phyloP scores from a whole-genome alignment of 2,329 filamentous ascomycete genomes.

The Sporothrix schenckii region DNA sequence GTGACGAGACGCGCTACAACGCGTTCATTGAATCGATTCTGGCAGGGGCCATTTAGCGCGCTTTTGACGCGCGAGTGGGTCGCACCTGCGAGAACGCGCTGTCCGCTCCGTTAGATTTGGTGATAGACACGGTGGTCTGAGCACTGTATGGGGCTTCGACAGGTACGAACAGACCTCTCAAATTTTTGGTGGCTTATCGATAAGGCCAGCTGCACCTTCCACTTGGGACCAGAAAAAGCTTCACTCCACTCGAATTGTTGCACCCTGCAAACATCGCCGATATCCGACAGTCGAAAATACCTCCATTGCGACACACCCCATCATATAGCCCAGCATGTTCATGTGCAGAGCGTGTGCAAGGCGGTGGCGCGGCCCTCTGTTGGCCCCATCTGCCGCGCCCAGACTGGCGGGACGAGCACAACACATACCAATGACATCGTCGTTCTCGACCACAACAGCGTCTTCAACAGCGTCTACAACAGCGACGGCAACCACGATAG shows the following conservation, averaged over 20 bases:
- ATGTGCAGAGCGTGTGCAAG: conserved; percentile 46
- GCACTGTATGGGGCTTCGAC: conserved; percentile 8
- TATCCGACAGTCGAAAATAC: background rate
- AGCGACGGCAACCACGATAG: background rate
- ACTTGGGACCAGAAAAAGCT: background rate
- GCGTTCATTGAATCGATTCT: conserved; percentile 21
- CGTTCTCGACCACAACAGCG: background rate
- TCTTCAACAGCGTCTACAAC: background rate
- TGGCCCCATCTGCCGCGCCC: conserved; percentile 9
- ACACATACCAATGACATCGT: background rate
- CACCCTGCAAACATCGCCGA: background rate
- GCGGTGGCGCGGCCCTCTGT: conserved; percentile 32
- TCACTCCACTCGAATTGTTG: conserved; percentile 14
- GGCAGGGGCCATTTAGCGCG: conserved; percentile 26
- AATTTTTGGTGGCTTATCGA: conserved; percentile 25
- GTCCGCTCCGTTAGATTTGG: background rate
- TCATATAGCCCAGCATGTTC: conserved; percentile 42
- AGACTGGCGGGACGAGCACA: background rate
- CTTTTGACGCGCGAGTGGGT: conserved; percentile 29
- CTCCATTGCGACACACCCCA: background rate
- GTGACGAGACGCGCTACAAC: conserved; percentile 24
- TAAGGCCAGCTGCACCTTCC: conserved; percentile 4
- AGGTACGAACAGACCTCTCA: background rate
- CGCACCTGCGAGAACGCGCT: conserved; percentile 21
- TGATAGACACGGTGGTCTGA: background rate